Conservation (phyloP, 2,329 filamentous ascomycete genomes). For the Ceratocystis lukuohia region DNA sequence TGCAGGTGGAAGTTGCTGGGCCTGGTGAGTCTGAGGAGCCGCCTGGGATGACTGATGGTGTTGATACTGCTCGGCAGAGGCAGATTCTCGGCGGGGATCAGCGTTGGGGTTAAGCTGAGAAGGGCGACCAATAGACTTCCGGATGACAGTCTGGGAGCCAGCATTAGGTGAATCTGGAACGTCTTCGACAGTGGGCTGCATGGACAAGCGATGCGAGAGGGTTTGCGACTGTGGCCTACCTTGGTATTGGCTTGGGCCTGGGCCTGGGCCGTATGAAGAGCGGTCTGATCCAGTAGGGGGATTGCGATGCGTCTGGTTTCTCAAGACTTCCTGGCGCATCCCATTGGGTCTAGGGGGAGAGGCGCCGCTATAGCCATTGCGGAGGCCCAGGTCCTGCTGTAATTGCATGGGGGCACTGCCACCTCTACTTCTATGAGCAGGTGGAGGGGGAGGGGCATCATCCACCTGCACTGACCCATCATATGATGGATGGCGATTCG, state of each 20-base stretch:
- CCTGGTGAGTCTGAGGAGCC: not conserved
- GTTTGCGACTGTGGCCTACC: not conserved
- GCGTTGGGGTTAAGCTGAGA: slow-evolving; percentile 1
- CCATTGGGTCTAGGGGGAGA: slow-evolving; percentile 32
- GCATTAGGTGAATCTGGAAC: slow-evolving; percentile 39
- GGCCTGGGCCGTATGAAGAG: not conserved
- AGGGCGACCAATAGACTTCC: slow-evolving; percentile 14
- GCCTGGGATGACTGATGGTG: slow-evolving; percentile 5
- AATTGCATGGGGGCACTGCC: slow-evolving; percentile 6
- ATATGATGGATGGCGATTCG: slow-evolving; percentile 33
- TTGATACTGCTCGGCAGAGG: slow-evolving; percentile 13
- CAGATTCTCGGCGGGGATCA: slow-evolving; percentile 3
- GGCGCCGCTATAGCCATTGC: slow-evolving; percentile 28
- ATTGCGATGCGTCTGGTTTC: slow-evolving; percentile 43
- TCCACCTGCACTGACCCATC: slow-evolving; percentile 41
- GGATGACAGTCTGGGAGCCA: slow-evolving; percentile 12
- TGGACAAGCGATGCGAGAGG: slow-evolving; percentile 32
- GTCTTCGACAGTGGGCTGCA: slow-evolving; percentile 53
- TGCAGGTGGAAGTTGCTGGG: not conserved
- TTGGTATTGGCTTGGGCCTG: not conserved
- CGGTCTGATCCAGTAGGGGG: slow-evolving; percentile 33
- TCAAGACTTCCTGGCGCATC: slow-evolving; percentile 47
- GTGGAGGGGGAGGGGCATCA: slow-evolving; percentile 40
- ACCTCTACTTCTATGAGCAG: slow-evolving; percentile 35
- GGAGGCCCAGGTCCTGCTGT: slow-evolving; percentile 4